Percentiles rank a stretch among this genome's conserved stretches.
Evolutionary conservation across 176 grass and related monocot species (phyloP).

Genomic region (Musa troglodytarum): DNA sequence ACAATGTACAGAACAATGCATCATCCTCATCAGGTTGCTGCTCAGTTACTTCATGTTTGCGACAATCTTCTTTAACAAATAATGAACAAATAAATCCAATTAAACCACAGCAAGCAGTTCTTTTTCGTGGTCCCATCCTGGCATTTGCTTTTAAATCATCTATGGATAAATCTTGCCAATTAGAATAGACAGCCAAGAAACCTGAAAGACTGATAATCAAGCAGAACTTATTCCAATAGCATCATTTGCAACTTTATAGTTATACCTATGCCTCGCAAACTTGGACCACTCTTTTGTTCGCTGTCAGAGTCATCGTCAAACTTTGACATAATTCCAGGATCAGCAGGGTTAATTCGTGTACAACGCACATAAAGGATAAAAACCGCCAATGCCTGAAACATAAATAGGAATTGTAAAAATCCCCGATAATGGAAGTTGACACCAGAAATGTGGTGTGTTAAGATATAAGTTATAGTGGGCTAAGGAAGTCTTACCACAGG

Average conservation of each 20-base stretch:
- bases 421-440: not conserved
- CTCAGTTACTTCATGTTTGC: constrained; percentile 67
- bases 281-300: constrained; percentile 32
- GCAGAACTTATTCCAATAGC: constrained; percentile 37
- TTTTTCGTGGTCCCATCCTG: constrained; percentile 27
- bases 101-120: constrained; percentile 52
- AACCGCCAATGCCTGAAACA: constrained; percentile 81
- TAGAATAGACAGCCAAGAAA: constrained; percentile 56
- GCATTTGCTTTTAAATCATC: constrained; percentile 34
- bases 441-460: not conserved
- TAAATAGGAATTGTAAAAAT: not conserved
- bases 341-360: constrained; percentile 96
- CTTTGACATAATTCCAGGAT: constrained; percentile 95
- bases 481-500: constrained; percentile 57
- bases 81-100: constrained; percentile 62
- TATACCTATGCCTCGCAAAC: constrained; percentile 32
- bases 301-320: constrained; percentile 63
- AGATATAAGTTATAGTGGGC: not conserved
- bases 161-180: constrained; percentile 36
- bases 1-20: constrained; percentile 92
- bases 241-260: constrained; percentile 32
- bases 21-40: constrained; percentile 63
- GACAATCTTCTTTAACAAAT: constrained; percentile 88
- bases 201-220: constrained; percentile 42
- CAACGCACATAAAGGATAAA: constrained; percentile 94